Conservation (phyloP, 352 stramenopile species). For the Globisporangium echinulatum region DNA sequence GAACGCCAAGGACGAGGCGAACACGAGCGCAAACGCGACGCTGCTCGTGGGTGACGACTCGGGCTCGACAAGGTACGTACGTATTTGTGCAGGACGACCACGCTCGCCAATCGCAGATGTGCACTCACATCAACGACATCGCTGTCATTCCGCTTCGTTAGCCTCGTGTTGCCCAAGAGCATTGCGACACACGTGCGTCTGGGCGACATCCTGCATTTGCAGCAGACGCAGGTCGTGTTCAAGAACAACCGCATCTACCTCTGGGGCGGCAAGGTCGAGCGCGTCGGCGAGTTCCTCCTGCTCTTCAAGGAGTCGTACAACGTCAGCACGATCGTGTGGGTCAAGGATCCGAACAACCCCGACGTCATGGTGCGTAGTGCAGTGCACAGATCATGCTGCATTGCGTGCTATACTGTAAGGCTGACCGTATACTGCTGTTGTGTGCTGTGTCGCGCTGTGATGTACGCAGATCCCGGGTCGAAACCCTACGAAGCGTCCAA, state of each 20-base stretch:
- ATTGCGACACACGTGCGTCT: slow-evolving; percentile 59
- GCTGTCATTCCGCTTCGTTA: slow-evolving; percentile 34
- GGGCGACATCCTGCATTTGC: slow-evolving; percentile 70
- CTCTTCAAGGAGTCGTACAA: slow-evolving; percentile 83
- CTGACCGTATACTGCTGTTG: background rate
- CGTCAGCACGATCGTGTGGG: slow-evolving; percentile 78
- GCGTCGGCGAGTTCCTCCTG: slow-evolving; percentile 79
- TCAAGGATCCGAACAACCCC: slow-evolving; percentile 71
- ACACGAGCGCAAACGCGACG: slow-evolving; percentile 71
- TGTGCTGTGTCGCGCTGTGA: background rate
- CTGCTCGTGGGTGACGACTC: slow-evolving; percentile 80
- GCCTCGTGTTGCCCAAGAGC: slow-evolving; percentile 70
- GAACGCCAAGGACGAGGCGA: slow-evolving; percentile 75
- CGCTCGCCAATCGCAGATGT: too few relatives aligned
- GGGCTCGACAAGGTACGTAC: slow-evolving; percentile 9
- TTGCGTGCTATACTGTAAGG: background rate
- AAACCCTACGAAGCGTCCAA: slow-evolving; percentile 52
- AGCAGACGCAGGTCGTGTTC: slow-evolving; percentile 63
- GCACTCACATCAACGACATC: too few relatives aligned
- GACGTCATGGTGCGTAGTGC: slow-evolving; percentile 39
- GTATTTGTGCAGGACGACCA: too few relatives aligned
- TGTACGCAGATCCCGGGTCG: slow-evolving; percentile 41
- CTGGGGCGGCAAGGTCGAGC: slow-evolving; percentile 77
- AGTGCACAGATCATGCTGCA: background rate
- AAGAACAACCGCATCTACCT: slow-evolving; percentile 77